Percentiles rank a stretch among this genome's conserved stretches.
Conservation (phyloP, 176 grass and related monocot genomes). For the Phoenix roebelenii region DNA sequence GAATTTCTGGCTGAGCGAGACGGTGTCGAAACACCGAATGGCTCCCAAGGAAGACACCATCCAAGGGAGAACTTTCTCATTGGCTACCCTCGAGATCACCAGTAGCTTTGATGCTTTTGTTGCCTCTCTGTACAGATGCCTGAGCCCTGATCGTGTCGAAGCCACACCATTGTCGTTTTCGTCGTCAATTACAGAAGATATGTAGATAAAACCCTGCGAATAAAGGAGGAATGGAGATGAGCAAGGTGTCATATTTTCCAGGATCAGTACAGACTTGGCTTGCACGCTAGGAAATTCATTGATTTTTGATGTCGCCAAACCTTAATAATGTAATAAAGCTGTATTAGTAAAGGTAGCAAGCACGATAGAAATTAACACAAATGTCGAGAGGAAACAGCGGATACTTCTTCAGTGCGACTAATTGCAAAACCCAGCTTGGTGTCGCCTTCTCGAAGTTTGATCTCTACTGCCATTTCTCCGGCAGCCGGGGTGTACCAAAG, state of each 20-base stretch:
- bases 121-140: conserved; percentile 43
- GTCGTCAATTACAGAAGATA: conserved; percentile 51
- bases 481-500: conserved; percentile 12
- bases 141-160: conserved; percentile 57
- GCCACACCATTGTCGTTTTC: conserved; percentile 34
- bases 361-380: too few relatives aligned
- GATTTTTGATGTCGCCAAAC: too few relatives aligned
- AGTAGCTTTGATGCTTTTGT: conserved; percentile 46
- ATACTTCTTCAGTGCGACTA: conserved; percentile 15
- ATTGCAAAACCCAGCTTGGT: conserved; percentile 13
- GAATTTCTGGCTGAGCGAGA: conserved; percentile 80
- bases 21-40: conserved; percentile 78
- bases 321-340: too few relatives aligned
- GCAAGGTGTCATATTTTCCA: too few relatives aligned
- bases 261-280: too few relatives aligned
- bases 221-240: background rate
- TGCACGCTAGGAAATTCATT: too few relatives aligned
- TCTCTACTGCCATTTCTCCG: conserved; percentile 7
- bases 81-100: conserved; percentile 61
- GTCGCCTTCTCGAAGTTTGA: conserved; percentile 10
- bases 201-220: conserved; percentile 74
- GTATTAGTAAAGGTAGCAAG: too few relatives aligned
- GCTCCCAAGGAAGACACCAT: conserved; percentile 52
- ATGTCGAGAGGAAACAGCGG: background rate
- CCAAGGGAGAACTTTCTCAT: conserved; percentile 82